Evolutionary conservation across 2,329 filamentous ascomycete species (phyloP), one percentile per base, ranked within the genome.

Genomic region (Allantophomopsis lycopodina): DNA sequence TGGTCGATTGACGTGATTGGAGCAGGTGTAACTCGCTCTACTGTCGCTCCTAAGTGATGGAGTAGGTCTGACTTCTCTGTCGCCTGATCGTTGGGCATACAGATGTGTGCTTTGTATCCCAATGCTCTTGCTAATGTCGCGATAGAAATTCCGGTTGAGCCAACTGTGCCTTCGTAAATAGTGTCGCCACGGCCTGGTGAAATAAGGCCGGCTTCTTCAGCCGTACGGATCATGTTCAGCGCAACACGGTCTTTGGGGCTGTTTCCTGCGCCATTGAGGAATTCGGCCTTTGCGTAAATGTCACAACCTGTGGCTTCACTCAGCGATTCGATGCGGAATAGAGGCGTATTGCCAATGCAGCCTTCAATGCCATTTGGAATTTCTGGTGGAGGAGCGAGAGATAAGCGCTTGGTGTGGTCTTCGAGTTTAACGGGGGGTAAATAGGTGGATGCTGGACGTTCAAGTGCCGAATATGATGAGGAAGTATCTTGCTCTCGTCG

Each of bases 141-240:
- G 8, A 98, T 70, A 13, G 88, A 95, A 51, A 98, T 96, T 16
- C 91, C 91, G 0, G 91, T 98, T 55, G 85, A 94, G 43, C 91
- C 91, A 13, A 94, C 88, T 1, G 91, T 98, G 48, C 91, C 91
- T 64, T 98, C 91, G 60, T 96, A 98, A 53, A 98, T 87, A 34
- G 84, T 93, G 58, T 98, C 91, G 44, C 89, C 89, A 16, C 82
- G 79, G 48, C 82, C 68, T 0, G 91, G 89, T 0, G 69, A 71
- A 35, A 98, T 63, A 14, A 88, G 66, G 2, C 87, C 87, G 37
- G 72, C 63, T 44, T 75, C 70, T 66, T 98, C 91, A 34, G 88
- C 91, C 58, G 78, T 62, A 35, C 76, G 64, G 56, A 98, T 94
- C 68, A 96, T 93, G 60, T 74, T 83, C 31, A 96, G 70, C 2